phyloP scores from a whole-genome alignment of 225 moss, liverwort and hornwort species.

The Bryum argenteum region DNA sequence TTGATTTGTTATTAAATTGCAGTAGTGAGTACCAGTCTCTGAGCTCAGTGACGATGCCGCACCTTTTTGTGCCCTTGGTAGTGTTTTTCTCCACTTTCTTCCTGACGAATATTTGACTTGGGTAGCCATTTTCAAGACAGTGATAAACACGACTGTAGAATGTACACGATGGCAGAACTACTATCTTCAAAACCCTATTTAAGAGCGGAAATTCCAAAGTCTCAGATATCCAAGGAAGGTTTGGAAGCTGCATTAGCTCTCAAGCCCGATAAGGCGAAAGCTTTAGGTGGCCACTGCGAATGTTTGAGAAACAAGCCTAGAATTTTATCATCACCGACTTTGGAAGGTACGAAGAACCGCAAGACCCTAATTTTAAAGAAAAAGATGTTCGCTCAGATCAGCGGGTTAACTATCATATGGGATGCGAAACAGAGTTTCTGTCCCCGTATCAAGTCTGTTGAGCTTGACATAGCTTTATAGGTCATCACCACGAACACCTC shows the following conservation, averaged over 20 bases:
- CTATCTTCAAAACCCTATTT: background rate
- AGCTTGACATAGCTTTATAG: conserved; percentile 56
- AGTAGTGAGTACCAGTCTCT: too few species aligned
- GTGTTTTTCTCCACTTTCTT: too few species aligned
- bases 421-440: conserved; percentile 27
- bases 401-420: conserved; percentile 67
- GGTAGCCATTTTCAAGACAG: too few species aligned
- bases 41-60: too few species aligned
- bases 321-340: conserved; percentile 42
- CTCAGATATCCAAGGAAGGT: conserved; percentile 75
- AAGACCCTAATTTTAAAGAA: accelerated
- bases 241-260: conserved; percentile 63
- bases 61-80: too few species aligned
- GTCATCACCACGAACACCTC: conserved; percentile 45
- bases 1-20: too few species aligned
- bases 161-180: too few species aligned
- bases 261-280: conserved; percentile 63
- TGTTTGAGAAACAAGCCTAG: conserved; percentile 78
- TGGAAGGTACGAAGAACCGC: background rate
- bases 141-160: too few species aligned
- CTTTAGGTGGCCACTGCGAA: conserved; percentile 79
- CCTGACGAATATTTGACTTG: too few species aligned
- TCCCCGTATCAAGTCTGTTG: conserved; percentile 69
- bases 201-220: background rate
- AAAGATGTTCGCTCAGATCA: conserved; percentile 46